Evolutionary conservation across 75 land plant genomes (phyloP), one percentile per base, ranked within the genome.

Genomic region (Adiantum capillusveneris): DNA sequence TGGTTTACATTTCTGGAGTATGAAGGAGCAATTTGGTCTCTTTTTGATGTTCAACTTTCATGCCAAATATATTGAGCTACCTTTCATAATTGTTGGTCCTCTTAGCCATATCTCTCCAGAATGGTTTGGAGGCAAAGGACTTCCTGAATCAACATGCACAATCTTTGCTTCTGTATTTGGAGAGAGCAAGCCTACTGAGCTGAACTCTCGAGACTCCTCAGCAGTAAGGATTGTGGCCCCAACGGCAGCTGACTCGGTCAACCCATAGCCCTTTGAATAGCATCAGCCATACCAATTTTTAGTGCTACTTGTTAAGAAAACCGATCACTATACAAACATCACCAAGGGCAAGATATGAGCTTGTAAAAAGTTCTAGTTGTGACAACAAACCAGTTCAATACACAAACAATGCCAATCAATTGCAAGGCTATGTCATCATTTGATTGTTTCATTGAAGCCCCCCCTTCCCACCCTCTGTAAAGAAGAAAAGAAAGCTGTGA

Each of bases 221-320:
- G 65, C 64, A 25, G 75, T 78, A 63, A 58, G 59, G 25, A 80
- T 74, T 11, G 75, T 74, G 21, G 91, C 71, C 53, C 76, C 96
- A 20, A 80, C 65, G 41, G 80, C 93, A 20, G 80, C 62, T 0
- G 84, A 61, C 55, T 91, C 97, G 13, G 97, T 91, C 78, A 88
- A 39, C 0, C 89, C 97, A 72, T 91, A 91, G n/a, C 94, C 97
- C 97, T 90, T 3, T 3, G 37, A 63, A 9, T 5, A 34, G n/a
- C n/a, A n/a, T n/a, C n/a, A n/a, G n/a, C n/a, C n/a, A n/a, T n/a
- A n/a, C n/a, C n/a, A n/a, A n/a, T n/a, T n/a, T n/a, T n/a, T n/a
- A n/a, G n/a, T n/a, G n/a, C n/a, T n/a, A n/a, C n/a, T n/a, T n/a
- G n/a, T n/a, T n/a, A n/a, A n/a, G n/a, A n/a, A n/a, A n/a, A n/a